A percentile compares a stretch with the other conserved stretches of the same genome.
Conservation (phyloP, 2,329 filamentous ascomycete species). For the Aureobasidium sp. region DNA sequence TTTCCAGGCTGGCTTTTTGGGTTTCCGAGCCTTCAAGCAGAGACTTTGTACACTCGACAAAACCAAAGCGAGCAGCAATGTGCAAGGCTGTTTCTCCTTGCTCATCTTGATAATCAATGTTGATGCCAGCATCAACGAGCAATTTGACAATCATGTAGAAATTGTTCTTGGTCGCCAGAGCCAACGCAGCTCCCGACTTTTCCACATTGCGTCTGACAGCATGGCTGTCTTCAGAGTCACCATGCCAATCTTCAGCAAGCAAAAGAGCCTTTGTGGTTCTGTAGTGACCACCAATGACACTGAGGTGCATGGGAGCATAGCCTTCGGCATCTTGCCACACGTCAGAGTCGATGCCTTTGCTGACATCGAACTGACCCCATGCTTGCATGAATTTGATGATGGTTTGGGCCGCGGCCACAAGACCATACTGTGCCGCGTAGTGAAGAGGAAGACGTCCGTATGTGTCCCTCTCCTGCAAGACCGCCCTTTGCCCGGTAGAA, state of each 20-base stretch:
- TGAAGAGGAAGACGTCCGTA: constrained; percentile 82
- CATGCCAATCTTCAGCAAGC: constrained; percentile 71
- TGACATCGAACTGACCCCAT: constrained; percentile 80
- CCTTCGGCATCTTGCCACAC: constrained; percentile 92
- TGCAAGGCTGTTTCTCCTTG: constrained; percentile 88
- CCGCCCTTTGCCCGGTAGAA: constrained; percentile 57
- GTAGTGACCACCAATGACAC: constrained; percentile 84
- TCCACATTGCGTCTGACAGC: constrained; percentile 62
- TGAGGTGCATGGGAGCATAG: constrained; percentile 82
- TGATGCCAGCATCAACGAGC: constrained; percentile 80
- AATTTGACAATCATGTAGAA: constrained; percentile 78
- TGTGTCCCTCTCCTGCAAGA: constrained; percentile 63
- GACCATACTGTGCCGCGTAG: constrained; percentile 91
- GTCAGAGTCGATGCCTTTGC: constrained; percentile 75
- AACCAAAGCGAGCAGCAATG: constrained; percentile 81
- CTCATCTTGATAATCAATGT: constrained; percentile 89
- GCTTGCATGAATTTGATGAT: constrained; percentile 83
- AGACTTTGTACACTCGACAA: constrained; percentile 70
- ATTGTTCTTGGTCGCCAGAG: constrained; percentile 81
- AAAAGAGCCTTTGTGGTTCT: constrained; percentile 77
- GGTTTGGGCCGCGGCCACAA: constrained; percentile 81
- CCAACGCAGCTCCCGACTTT: constrained; percentile 80
- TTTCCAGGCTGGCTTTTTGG: constrained; percentile 69
- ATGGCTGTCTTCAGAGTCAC: constrained; percentile 49
- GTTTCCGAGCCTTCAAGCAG: constrained; percentile 62